A percentile compares a stretch with the other conserved stretches of the same genome.
phyloP scores from a whole-genome alignment of 768 basidiomycete species.

The Hygrophoropsis aurantiaca region DNA sequence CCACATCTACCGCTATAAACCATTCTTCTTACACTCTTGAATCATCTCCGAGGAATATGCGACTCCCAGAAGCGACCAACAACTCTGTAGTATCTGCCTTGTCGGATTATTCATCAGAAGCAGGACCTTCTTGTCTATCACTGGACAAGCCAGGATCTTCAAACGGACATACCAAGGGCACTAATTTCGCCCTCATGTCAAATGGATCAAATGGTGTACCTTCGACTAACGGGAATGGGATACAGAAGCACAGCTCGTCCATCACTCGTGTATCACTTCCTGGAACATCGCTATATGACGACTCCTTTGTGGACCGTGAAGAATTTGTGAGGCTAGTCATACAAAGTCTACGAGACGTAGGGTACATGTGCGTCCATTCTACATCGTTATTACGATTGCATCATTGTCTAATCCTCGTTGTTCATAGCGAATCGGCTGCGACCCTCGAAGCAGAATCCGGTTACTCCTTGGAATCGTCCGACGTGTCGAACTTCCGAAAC shows the following conservation, averaged over 20 bases:
- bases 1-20: constrained; percentile 23
- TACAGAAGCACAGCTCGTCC: constrained; percentile 44
- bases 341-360: constrained; percentile 87
- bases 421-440: constrained; percentile 77
- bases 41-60: constrained; percentile 44
- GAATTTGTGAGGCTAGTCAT: constrained; percentile 89
- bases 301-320: constrained; percentile 79
- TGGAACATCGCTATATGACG: constrained; percentile 75
- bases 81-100: constrained; percentile 44
- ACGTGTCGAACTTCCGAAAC: constrained; percentile 78
- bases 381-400: constrained; percentile 1
- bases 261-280: constrained; percentile 66
- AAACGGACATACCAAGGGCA: constrained; percentile 43
- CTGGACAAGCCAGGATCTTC: constrained; percentile 30
- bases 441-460: constrained; percentile 93
- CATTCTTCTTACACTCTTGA: constrained; percentile 22
- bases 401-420: constrained; percentile 13
- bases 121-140: constrained; percentile 52
- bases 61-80: constrained; percentile 51
- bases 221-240: constrained; percentile 48
- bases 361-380: constrained; percentile 58
- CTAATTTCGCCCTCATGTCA: constrained; percentile 29
- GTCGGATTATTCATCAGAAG: constrained; percentile 41
- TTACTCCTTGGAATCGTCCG: constrained; percentile 75
- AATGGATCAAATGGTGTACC: constrained; percentile 39